These are phyloP conservation scores for Endotrypanum monterogeii DNA, from an alignment of 208 protist species.

Conservation along the genomic window DNA sequence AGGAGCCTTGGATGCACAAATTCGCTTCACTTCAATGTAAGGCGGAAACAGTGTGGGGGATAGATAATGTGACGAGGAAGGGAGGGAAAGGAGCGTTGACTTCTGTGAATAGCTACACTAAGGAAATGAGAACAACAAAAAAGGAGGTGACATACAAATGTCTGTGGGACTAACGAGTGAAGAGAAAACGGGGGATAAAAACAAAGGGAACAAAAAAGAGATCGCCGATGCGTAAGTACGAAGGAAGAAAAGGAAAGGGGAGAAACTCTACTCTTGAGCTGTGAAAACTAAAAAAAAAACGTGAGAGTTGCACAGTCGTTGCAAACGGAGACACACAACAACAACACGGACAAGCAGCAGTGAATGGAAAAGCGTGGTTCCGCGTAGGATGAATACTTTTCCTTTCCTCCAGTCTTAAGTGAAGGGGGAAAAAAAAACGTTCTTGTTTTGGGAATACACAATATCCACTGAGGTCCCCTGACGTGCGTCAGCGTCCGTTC, in stretches of 20 bases:
- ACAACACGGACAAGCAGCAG: background rate
- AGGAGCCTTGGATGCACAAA: too few relatives aligned
- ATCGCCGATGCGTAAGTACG: background rate
- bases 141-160: background rate
- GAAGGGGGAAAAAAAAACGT: background rate
- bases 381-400: background rate
- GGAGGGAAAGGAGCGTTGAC: too few relatives aligned
- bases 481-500: background rate
- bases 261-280: background rate
- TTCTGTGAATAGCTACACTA: background rate
- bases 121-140: background rate
- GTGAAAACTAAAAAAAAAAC: background rate
- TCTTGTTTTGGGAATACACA: background rate
- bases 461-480: background rate
- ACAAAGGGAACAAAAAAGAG: constrained; percentile 3
- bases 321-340: background rate
- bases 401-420: background rate
- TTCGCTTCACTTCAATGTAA: too few relatives aligned
- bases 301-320: background rate
- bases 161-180: background rate
- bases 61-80: too few relatives aligned
- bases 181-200: too few relatives aligned
- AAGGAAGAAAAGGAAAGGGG: background rate
- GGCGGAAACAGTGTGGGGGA: too few relatives aligned
- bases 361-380: background rate